Evolutionary conservation across 495 filamentous ascomycete species (phyloP).

Genomic region (Chaetomium tenue): DNA sequence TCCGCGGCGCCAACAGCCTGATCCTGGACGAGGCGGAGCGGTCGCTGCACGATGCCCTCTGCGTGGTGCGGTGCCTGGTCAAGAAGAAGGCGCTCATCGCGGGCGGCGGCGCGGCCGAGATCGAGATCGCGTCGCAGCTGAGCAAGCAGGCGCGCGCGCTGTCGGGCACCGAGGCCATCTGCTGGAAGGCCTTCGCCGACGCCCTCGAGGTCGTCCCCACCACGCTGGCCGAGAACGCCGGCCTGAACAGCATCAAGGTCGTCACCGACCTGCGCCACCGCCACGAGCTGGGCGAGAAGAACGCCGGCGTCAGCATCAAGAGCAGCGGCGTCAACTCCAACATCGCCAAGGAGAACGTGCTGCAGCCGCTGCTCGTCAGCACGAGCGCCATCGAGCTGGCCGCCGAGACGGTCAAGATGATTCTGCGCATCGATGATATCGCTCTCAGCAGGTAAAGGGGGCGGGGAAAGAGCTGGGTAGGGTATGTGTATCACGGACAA

Average conservation of each 20-base stretch:
- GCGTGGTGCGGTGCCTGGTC: constrained; percentile 94
- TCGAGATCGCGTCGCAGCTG: constrained; percentile 83
- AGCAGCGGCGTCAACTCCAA: constrained; percentile 92
- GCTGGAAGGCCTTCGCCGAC: constrained; percentile 97
- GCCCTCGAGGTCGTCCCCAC: constrained; percentile 97
- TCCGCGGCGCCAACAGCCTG: constrained; percentile 87
- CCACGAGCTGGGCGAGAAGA: constrained; percentile 91
- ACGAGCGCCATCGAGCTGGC: constrained; percentile 97
- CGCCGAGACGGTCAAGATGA: constrained; percentile 97
- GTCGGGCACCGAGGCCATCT: constrained; percentile 90
- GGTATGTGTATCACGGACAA: not conserved
- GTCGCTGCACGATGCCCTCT: constrained; percentile 92
- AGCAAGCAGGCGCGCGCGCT: constrained; percentile 76
- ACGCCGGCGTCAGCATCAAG: constrained; percentile 95
- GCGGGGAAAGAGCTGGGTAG: not conserved
- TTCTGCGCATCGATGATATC: constrained; percentile 95
- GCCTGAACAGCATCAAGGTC: constrained; percentile 95
- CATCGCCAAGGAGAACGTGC: constrained; percentile 93
- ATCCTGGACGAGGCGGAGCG: constrained; percentile 97
- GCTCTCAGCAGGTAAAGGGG: constrained; percentile 50
- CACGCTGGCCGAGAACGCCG: constrained; percentile 94
- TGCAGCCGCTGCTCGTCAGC: constrained; percentile 93
- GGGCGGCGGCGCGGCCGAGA: constrained; percentile 92
- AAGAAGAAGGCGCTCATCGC: constrained; percentile 98
- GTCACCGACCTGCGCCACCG: constrained; percentile 94